phyloP scores from a whole-genome alignment of 2,329 filamentous ascomycete species.

The Ceratocystis albifundus region DNA sequence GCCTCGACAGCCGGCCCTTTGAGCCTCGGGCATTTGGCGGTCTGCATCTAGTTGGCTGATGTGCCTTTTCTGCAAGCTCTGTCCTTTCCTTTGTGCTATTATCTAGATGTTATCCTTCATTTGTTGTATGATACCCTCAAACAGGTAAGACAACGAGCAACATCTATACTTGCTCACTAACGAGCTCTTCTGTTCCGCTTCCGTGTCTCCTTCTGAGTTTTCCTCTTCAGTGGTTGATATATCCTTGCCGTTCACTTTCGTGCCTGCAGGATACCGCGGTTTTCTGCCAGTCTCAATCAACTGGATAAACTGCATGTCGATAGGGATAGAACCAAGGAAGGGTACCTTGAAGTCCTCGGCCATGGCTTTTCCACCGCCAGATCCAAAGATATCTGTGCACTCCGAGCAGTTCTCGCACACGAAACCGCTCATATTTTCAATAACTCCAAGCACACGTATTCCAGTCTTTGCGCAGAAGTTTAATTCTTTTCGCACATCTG shows the following conservation, averaged over 20 bases:
- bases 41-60: not conserved
- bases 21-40: not conserved
- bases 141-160: constrained; percentile 60
- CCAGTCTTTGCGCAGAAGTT: constrained; percentile 84
- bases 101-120: constrained; percentile 27
- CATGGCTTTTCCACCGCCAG: constrained; percentile 82
- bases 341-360: constrained; percentile 71
- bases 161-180: constrained; percentile 61
- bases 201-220: constrained; percentile 21
- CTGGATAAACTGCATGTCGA: constrained; percentile 83
- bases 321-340: constrained; percentile 78
- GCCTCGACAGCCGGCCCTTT: not conserved
- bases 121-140: constrained; percentile 49
- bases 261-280: constrained; percentile 60
- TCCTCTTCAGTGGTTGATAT: constrained; percentile 30
- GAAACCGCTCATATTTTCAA: constrained; percentile 94
- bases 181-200: constrained; percentile 27
- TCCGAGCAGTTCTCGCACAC: constrained; percentile 72
- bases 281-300: constrained; percentile 63
- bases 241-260: constrained; percentile 46
- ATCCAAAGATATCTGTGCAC: constrained; percentile 87
- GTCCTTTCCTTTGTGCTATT: not conserved
- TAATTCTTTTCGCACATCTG: constrained; percentile 87
- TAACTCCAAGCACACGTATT: constrained; percentile 69
- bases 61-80: not conserved